phyloP scores from a whole-genome alignment of 2,329 filamentous ascomycete species.

The Diplodia corticola region DNA sequence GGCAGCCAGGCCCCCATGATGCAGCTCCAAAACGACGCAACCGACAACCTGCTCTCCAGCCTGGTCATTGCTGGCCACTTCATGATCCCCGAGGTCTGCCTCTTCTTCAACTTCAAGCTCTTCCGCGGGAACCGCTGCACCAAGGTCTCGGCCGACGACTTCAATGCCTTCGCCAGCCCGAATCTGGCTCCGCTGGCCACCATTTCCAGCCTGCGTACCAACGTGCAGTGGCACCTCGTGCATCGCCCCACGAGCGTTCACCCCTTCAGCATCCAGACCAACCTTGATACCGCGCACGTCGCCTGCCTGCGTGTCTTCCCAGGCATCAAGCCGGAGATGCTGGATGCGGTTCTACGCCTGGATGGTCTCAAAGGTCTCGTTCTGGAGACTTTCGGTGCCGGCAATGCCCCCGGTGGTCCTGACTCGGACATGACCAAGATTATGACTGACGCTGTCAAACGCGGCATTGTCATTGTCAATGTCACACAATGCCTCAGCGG shows the following conservation, averaged over 20 bases:
- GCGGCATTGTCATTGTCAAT: constrained; percentile 84
- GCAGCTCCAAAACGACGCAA: constrained; percentile 84
- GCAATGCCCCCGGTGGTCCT: constrained; percentile 81
- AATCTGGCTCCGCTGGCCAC: constrained; percentile 80
- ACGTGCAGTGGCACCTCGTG: constrained; percentile 78
- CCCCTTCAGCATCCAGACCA: constrained; percentile 71
- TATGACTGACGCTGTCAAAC: constrained; percentile 72
- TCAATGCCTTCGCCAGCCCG: constrained; percentile 85
- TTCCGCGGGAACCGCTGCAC: constrained; percentile 86
- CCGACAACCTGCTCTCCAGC: constrained; percentile 85
- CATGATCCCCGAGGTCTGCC: constrained; percentile 86
- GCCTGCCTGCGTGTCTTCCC: constrained; percentile 89
- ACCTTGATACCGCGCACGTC: constrained; percentile 83
- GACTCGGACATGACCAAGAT: constrained; percentile 78
- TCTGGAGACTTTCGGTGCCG: constrained; percentile 89
- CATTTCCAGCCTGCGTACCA: constrained; percentile 77
- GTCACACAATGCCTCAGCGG: constrained; percentile 77
- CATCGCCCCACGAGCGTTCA: constrained; percentile 72
- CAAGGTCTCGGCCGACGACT: constrained; percentile 83
- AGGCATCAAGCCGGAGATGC: constrained; percentile 90
- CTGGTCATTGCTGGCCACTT: constrained; percentile 90
- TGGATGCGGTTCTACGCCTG: constrained; percentile 76
- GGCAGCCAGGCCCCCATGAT: constrained; percentile 74
- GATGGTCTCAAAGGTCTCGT: constrained; percentile 79
- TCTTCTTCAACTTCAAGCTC: constrained; percentile 91